Evolutionary conservation across 2,329 filamentous ascomycete genomes (phyloP).

Genomic region (Nannizziopsis barbatae): DNA sequence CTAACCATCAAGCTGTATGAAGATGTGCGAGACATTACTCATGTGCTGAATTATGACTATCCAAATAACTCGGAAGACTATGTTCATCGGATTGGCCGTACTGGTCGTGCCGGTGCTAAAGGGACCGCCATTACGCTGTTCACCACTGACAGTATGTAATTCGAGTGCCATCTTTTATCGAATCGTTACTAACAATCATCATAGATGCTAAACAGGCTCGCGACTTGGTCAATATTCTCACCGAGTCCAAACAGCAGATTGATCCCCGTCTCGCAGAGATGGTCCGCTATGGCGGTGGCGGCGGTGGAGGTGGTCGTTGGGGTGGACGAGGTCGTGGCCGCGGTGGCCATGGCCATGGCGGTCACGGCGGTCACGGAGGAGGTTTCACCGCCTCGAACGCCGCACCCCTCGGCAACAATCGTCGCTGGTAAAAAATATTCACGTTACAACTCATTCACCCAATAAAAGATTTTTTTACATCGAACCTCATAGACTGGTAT

Average conservation of each 20-base stretch:
- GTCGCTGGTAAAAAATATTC: conserved; percentile 44
- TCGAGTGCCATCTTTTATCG: not conserved
- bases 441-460: not conserved
- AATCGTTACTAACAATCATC: conserved; percentile 13
- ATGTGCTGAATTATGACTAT: conserved; percentile 99
- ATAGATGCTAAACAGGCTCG: conserved; percentile 86
- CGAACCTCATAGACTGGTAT: not conserved
- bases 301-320: conserved; percentile 58
- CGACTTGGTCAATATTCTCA: conserved; percentile 84
- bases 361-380: conserved; percentile 59
- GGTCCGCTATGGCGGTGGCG: conserved; percentile 80
- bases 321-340: conserved; percentile 57
- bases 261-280: conserved; percentile 93
- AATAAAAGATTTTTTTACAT: not conserved
- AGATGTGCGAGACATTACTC: conserved; percentile 99
- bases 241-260: conserved; percentile 95
- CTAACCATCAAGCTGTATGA: conserved; percentile 65
- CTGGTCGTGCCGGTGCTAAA: conserved; percentile 65
- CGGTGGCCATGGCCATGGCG: conserved; percentile 49
- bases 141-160: conserved; percentile 89
- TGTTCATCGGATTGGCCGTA: conserved; percentile 58
- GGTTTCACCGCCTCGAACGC: conserved; percentile 50
- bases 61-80: conserved; percentile 78
- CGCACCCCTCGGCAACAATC: conserved; percentile 45
- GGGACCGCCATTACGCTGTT: conserved; percentile 98